Base-by-base conservation (phyloP, 2,329 filamentous ascomycete species). In the Cadophora malorum region DNA sequence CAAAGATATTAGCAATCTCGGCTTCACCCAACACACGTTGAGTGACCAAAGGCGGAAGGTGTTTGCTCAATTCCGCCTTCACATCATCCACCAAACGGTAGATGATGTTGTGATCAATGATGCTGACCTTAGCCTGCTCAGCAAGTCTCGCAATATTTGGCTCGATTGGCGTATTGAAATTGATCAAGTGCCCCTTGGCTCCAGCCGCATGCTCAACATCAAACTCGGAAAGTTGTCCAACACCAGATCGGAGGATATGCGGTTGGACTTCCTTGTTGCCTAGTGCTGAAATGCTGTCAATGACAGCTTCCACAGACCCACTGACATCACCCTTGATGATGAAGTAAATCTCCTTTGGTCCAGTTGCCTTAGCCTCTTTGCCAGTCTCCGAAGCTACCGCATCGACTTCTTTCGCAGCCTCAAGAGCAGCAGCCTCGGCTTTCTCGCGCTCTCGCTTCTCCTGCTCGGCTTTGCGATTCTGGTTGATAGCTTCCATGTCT, bases 271-370 rank as follows among this genome's bases (percentile, higher is more conserved):
- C 93, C 74, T 93, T 89, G 80, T 91, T 97, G 71, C 94, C 94
- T 70, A 97, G 84, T 68, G 90, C 88, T 69, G 89, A 83, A 67
- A 99, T 85, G 9, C 91, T 90, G 60, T 92, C 90, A 69, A 90
- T 84, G 2, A 98, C 91, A 2, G 96, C 96, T 81, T 99, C 96
- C 0, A 94, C 94, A 0, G 95, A 98, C 47, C 96, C 96, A 69
- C 91, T 92, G 21, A 98, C 96, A 75, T 99, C 96, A 64, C 90
- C 94, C 80, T 96, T 97, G 81, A 99, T 84, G 67, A 96, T 88
- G 79, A 98, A 96, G 74, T 91, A 91, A 59, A 97, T 85, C 19
- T 85, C 81, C 62, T 83, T 83, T 8, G 85, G 79, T 9, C 83
- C 82, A 41, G 80, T 81, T 5, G 78, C 78, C 0, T 76, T 72